These are phyloP conservation scores for Oleoguttula mirabilis DNA, from an alignment of 495 filamentous ascomycete genomes.

Conservation along the genomic window DNA sequence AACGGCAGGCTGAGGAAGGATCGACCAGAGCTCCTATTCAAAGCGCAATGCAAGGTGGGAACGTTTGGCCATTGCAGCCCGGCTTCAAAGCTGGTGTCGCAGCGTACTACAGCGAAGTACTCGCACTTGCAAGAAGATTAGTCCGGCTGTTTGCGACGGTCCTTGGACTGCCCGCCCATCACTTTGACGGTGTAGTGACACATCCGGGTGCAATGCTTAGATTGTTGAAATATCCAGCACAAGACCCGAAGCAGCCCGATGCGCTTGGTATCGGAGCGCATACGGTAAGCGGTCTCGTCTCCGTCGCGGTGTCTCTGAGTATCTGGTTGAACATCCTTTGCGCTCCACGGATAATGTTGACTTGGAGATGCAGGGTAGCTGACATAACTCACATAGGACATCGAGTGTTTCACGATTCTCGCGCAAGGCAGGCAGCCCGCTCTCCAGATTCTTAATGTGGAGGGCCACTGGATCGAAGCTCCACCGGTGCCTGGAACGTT, in stretches of 20 bases:
- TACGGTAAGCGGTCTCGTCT: conserved; percentile 2
- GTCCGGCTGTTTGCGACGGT: conserved; percentile 33
- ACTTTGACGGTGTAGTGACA: conserved; percentile 29
- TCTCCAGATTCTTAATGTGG: conserved; percentile 38
- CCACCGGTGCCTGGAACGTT: conserved; percentile 38
- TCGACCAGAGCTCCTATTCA: too few relatives aligned
- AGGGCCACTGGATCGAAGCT: conserved; percentile 39
- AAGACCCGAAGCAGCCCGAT: neutral
- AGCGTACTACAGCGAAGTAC: conserved; percentile 1
- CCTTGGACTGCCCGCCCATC: conserved; percentile 31
- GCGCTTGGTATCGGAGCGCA: conserved; percentile 9
- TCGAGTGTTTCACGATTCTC: conserved; percentile 23
- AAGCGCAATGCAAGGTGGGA: neutral
- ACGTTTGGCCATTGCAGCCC: conserved; percentile 4
- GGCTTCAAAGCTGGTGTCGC: conserved; percentile 7
- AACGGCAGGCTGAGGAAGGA: conserved; percentile 1
- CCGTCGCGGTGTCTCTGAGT: too few relatives aligned
- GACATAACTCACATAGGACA: too few relatives aligned
- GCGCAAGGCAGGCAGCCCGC: conserved; percentile 30
- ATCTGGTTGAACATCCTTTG: too few relatives aligned
- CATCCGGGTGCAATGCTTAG: conserved; percentile 12
- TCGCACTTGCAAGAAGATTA: conserved; percentile 5
- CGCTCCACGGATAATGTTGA: too few relatives aligned
- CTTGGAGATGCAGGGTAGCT: too few relatives aligned
- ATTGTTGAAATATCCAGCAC: conserved; percentile 16